Evolutionary conservation across 2,329 filamentous ascomycete genomes (phyloP), one percentile per base, ranked within the genome.

Genomic region (Helicocarpus griseus): DNA sequence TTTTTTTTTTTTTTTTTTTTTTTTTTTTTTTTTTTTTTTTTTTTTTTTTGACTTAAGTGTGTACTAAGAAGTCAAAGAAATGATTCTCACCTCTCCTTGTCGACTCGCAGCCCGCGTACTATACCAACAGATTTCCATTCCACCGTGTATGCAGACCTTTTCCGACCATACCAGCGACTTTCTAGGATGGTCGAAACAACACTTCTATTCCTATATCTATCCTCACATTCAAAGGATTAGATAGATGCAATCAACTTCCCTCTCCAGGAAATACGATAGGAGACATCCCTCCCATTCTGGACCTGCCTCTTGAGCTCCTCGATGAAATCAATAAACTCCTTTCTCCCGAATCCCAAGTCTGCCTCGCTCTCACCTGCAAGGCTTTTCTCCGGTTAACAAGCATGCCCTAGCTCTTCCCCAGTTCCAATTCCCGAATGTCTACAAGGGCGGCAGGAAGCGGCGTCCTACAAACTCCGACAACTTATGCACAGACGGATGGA

Each of bases 331-430:
- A 43, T 11, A 14, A 11, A n/a, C 38, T 50, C 22, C 48, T 50
- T 9, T 19, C 39, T 24, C 26, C 35, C 24, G 28, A 40, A 31
- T 43, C 39, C 1, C 24, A 35, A 44, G 24, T 29, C 19, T 50
- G 48, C 39, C 48, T 50, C 7, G 38, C 48, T 29, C 48, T 50
- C 7, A 43, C 38, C 35, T 50, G 48, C 36, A 29, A 50, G 39
- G 5, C 22, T 21, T 28, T 50, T 29, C 22, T 50, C 24, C 4
- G n/a, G 28, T 44, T 29, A 50, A 29, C 24, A 29, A 31, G 2
- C 14, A 40, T 28, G 48, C 36, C 26, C 26, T 49, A 24, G 28
- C 19, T 11, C 5, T 14, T 24, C 21, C 31, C 8, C 19, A 50
- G 22, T 50, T 33, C 28, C 6, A 9, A 5, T 33, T 50, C n/a